Conservation (phyloP, 768 basidiomycete species). For the Rubroboletus satanas region DNA sequence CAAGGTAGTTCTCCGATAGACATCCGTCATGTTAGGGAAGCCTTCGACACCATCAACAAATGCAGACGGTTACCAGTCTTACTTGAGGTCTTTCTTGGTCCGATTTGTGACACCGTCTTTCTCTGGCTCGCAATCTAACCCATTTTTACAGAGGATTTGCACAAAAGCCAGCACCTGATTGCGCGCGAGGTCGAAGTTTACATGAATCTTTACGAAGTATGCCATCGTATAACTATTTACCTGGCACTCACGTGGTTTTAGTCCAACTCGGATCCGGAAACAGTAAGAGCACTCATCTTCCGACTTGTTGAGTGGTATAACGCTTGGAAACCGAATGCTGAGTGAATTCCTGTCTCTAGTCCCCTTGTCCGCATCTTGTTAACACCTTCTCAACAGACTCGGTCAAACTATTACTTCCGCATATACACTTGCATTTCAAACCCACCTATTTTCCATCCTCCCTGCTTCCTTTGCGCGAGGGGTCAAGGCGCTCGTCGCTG, state of each 20-base stretch:
- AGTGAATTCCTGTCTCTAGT: constrained; percentile 40
- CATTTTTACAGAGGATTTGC: constrained; percentile 52
- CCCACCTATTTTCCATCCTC: constrained; percentile 66
- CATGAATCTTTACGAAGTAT: constrained; percentile 63
- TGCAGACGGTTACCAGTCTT: constrained; percentile 59
- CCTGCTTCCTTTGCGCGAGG: constrained; percentile 64
- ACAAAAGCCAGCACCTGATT: constrained; percentile 55
- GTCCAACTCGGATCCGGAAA: constrained; percentile 44
- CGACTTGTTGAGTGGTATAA: constrained; percentile 69
- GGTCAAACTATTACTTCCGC: constrained; percentile 56
- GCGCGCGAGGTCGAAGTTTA: constrained; percentile 53
- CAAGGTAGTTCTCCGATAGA: constrained; percentile 34
- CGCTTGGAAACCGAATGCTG: constrained; percentile 65
- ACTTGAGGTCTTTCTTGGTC: constrained; percentile 71
- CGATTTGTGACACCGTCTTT: constrained; percentile 15
- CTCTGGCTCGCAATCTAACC: background rate
- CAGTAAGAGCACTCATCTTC: constrained; percentile 52
- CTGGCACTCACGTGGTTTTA: constrained; percentile 22
- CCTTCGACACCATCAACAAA: constrained; percentile 57
- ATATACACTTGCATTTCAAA: constrained; percentile 69
- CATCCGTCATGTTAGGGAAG: constrained; percentile 45
- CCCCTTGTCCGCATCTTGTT: background rate
- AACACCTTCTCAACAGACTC: constrained; percentile 40
- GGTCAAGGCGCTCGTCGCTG: constrained; percentile 63
- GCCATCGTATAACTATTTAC: constrained; percentile 4